These are phyloP conservation scores for Phlebiopsis flavidoalba DNA, from an alignment of 768 basidiomycete species.

Conservation along the genomic window DNA sequence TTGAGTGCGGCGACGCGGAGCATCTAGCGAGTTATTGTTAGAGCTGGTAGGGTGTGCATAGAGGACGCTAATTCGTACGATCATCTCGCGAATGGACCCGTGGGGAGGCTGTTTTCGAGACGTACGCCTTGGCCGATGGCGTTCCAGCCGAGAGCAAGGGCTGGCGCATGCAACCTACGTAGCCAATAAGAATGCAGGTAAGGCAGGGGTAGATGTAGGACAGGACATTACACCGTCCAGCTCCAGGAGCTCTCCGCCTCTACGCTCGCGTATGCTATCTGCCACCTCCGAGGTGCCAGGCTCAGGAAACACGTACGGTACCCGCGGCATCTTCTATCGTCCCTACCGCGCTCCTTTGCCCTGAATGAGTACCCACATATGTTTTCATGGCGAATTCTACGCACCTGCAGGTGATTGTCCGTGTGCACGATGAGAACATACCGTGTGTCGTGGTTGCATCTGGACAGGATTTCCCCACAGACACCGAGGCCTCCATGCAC, in stretches of 20 bases:
- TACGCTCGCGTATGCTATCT: conserved; percentile 15
- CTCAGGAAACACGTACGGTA: conserved; percentile 16
- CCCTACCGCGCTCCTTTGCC: too few relatives aligned
- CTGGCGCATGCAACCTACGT: conserved; percentile 15
- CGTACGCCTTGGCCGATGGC: conserved; percentile 13
- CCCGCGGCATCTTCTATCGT: conserved; percentile 15
- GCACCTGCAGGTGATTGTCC: too few relatives aligned
- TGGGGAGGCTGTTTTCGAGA: conserved; percentile 11
- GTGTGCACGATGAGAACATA: neutral
- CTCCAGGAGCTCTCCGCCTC: conserved; percentile 14
- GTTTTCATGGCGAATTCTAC: neutral
- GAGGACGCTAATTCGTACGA: conserved; percentile 6
- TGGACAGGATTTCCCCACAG: neutral
- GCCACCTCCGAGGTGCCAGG: conserved; percentile 11
- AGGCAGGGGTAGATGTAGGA: neutral
- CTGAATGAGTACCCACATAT: neutral
- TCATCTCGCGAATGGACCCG: conserved; percentile 13
- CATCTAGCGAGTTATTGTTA: conserved; percentile 7
- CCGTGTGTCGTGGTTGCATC: too few relatives aligned
- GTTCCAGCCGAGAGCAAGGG: conserved; percentile 15
- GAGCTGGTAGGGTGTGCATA: neutral
- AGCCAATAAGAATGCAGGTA: neutral
- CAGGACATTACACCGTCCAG: conserved; percentile 16
- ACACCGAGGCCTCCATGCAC: neutral
- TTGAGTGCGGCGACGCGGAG: conserved; percentile 19